Evolutionary conservation across 257 asterid species (phyloP).

Genomic region (Solanum megistacrolobum): DNA sequence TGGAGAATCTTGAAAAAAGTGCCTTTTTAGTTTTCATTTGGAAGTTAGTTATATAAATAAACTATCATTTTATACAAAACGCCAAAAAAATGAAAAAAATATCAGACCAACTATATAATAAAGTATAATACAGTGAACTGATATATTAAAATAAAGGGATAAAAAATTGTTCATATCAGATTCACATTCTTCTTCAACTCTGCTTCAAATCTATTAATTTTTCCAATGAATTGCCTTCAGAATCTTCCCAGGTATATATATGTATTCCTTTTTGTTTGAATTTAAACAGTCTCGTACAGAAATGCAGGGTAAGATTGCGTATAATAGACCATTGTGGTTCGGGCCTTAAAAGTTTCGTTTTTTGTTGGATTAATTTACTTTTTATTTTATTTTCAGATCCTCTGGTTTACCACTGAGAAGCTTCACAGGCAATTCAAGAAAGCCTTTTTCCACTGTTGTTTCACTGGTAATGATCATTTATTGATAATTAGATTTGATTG

Average conservation of each 20-base stretch:
- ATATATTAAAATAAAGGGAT: neutral
- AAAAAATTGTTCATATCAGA: neutral
- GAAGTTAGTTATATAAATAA: neutral
- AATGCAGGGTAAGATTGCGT: neutral
- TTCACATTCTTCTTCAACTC: neutral
- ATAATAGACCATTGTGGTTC: neutral
- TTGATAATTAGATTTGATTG: neutral
- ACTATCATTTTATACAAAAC: neutral
- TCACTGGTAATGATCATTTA: slow-evolving; percentile 28
- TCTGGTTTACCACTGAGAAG: slow-evolving; percentile 46
- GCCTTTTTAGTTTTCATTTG: neutral
- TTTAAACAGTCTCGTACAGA: neutral
- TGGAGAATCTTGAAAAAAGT: neutral
- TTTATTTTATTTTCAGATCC: slow-evolving; percentile 32
- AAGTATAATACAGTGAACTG: neutral
- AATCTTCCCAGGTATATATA: neutral
- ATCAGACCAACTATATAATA: neutral
- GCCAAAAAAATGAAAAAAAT: neutral
- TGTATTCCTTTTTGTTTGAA: neutral
- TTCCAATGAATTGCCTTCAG: neutral
- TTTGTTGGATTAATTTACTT: neutral
- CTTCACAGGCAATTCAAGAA: slow-evolving; percentile 28
- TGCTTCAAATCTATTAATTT: neutral
- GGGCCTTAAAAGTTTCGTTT: neutral
- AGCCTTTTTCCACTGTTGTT: slow-evolving; percentile 17